A percentile compares a stretch with the other conserved stretches of the same genome.
These are phyloP conservation scores for Ceratocystis diversiconidia DNA, from an alignment of 2,329 filamentous ascomycete species.

Conservation along the genomic window DNA sequence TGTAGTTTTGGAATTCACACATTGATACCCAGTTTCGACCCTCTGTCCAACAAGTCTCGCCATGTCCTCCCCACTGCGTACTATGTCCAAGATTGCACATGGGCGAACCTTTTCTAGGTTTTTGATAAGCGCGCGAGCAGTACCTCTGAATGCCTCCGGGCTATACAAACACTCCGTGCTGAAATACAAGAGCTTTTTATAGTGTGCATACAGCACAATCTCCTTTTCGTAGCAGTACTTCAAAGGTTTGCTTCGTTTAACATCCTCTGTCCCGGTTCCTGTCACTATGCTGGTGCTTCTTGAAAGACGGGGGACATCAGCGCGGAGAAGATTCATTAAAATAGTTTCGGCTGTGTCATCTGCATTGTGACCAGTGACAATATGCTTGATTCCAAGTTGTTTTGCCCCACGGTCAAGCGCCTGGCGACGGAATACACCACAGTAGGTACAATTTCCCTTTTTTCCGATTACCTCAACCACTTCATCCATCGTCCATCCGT, in stretches of 20 bases:
- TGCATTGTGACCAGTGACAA: conserved; percentile 94
- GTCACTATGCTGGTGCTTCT: conserved; percentile 85
- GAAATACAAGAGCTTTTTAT: conserved; percentile 95
- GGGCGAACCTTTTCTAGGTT: conserved; percentile 85
- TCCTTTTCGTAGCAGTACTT: conserved; percentile 99
- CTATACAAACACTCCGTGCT: conserved; percentile 98
- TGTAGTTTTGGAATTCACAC: not conserved
- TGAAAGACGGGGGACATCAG: conserved; percentile 74
- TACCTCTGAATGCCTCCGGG: conserved; percentile 89
- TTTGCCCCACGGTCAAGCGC: conserved; percentile 86
- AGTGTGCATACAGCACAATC: conserved; percentile 92
- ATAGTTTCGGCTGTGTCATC: conserved; percentile 96
- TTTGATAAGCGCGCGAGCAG: conserved; percentile 83
- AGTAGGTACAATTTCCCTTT: conserved; percentile 98
- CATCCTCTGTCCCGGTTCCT: conserved; percentile 61
- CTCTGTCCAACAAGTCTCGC: conserved; percentile 51
- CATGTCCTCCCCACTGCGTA: conserved; percentile 92
- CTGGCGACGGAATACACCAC: conserved; percentile 87
- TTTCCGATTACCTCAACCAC: conserved; percentile 93
- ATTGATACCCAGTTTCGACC: not conserved
- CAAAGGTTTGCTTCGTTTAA: conserved; percentile 88
- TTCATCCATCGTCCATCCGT: conserved; percentile 99
- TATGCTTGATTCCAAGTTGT: conserved; percentile 73
- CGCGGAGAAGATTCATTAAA: conserved; percentile 88
- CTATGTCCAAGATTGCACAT: conserved; percentile 88